Evolutionary conservation across 768 basidiomycete species (phyloP).

Genomic region (Pleurotus tuber-regium): DNA sequence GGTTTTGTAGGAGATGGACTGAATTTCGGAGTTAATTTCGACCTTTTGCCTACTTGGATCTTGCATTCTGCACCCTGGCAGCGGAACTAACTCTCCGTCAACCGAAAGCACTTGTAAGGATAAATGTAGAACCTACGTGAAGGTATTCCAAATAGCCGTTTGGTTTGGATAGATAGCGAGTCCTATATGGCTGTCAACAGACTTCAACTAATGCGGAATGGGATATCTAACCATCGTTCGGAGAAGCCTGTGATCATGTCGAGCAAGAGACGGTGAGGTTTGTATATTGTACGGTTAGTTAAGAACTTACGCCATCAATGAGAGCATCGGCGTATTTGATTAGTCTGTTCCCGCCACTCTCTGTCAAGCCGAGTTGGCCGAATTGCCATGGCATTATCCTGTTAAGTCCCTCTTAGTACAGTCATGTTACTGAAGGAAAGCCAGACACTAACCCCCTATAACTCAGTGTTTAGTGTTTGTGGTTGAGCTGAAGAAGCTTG

Average conservation of each 20-base stretch:
- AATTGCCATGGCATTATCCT: conserved; percentile 64
- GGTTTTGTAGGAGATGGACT: neutral
- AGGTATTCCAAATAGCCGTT: conserved; percentile 48
- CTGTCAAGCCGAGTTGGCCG: conserved; percentile 45
- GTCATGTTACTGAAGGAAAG: neutral
- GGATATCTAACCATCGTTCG: conserved; percentile 46
- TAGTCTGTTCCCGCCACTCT: conserved; percentile 48
- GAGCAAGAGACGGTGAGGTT: neutral
- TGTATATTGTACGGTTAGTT: too few species aligned
- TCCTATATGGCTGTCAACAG: conserved; percentile 32
- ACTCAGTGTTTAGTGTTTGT: neutral
- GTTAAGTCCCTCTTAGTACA: neutral
- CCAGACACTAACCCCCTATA: conserved; percentile 26
- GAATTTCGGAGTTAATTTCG: neutral
- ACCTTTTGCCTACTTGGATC: conserved; percentile 4
- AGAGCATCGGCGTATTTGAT: conserved; percentile 56
- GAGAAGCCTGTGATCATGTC: conserved; percentile 38
- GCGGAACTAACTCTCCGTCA: conserved; percentile 1
- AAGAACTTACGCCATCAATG: conserved; percentile 38
- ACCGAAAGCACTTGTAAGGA: neutral
- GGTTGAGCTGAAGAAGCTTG: neutral
- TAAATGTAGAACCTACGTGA: conserved; percentile 34
- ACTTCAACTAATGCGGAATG: too few species aligned
- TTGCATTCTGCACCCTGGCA: conserved; percentile 8
- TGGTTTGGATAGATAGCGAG: conserved; percentile 52